Percentiles rank a stretch among this genome's conserved stretches.
These are phyloP conservation scores for Tympanopsis confertula DNA, from an alignment of 2,329 filamentous ascomycete genomes.

Conservation along the genomic window DNA sequence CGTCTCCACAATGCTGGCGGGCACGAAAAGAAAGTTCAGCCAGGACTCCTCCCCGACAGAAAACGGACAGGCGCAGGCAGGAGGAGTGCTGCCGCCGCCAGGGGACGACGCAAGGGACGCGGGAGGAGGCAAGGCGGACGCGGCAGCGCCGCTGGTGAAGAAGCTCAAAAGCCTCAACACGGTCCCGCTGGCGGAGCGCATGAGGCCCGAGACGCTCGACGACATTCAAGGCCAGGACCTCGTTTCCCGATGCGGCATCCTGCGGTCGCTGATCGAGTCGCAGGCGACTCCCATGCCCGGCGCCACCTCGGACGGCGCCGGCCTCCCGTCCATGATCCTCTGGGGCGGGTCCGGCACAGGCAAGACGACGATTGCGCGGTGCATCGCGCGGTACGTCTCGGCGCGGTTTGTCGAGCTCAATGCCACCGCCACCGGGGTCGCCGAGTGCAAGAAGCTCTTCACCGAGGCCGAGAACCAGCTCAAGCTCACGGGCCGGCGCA, in stretches of 20 bases:
- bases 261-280: constrained; percentile 78
- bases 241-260: constrained; percentile 71
- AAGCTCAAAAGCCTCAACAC: constrained; percentile 58
- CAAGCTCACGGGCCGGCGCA: constrained; percentile 71
- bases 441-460: constrained; percentile 87
- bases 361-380: constrained; percentile 84
- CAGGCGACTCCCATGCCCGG: too few relatives aligned
- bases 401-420: constrained; percentile 92
- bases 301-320: constrained; percentile 32
- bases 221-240: constrained; percentile 86
- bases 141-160: constrained; percentile 35
- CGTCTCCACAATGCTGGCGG: constrained; percentile 36
- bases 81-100: neutral
- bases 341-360: constrained; percentile 77
- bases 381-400: constrained; percentile 73
- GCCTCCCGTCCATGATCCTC: constrained; percentile 87
- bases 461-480: constrained; percentile 72
- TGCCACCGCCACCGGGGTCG: constrained; percentile 76
- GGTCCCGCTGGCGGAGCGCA: constrained; percentile 82
- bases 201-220: constrained; percentile 75
- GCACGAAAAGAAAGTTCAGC: too few relatives aligned
- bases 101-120: too few relatives aligned
- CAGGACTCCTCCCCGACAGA: too few relatives aligned
- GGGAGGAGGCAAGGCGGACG: too few relatives aligned
- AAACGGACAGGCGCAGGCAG: constrained; percentile 4